Percentiles rank a stretch among this genome's conserved stretches.
These are phyloP conservation scores for Dioszegia hungarica DNA, from an alignment of 768 basidiomycete genomes.

Conservation along the genomic window DNA sequence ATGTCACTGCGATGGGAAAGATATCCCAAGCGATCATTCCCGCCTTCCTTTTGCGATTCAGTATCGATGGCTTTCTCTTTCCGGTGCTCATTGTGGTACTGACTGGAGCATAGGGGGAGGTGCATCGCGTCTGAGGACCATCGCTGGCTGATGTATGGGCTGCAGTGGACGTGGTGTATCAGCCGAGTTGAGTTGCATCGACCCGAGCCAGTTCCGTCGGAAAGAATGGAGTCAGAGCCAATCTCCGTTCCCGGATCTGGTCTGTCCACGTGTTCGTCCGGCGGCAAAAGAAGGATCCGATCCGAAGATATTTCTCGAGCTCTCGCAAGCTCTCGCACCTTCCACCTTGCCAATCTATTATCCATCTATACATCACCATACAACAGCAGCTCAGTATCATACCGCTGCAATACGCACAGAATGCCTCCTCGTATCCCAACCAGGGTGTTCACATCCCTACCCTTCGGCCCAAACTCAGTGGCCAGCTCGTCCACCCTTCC, in stretches of 20 bases:
- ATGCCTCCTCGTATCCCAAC: constrained; percentile 20
- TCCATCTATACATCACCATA: not conserved
- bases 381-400: not conserved
- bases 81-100: not conserved
- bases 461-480: constrained; percentile 1
- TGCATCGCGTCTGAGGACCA: not conserved
- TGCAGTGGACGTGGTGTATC: no score
- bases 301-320: not conserved
- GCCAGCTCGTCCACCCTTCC: constrained; percentile 11
- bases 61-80: not conserved
- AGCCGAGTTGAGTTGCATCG: no score
- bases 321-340: not conserved
- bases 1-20: constrained; percentile 22
- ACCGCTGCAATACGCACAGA: no score
- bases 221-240: no score
- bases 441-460: constrained; percentile 9
- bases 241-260: no score
- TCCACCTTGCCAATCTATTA: not conserved
- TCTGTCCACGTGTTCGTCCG: not conserved
- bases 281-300: constrained; percentile 1
- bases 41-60: not conserved
- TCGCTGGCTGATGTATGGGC: no score
- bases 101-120: not conserved
- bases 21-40: constrained; percentile 4
- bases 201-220: no score